Evolutionary conservation across 2,329 filamentous ascomycete genomes (phyloP).

Genomic region (Laburnicola sp.): DNA sequence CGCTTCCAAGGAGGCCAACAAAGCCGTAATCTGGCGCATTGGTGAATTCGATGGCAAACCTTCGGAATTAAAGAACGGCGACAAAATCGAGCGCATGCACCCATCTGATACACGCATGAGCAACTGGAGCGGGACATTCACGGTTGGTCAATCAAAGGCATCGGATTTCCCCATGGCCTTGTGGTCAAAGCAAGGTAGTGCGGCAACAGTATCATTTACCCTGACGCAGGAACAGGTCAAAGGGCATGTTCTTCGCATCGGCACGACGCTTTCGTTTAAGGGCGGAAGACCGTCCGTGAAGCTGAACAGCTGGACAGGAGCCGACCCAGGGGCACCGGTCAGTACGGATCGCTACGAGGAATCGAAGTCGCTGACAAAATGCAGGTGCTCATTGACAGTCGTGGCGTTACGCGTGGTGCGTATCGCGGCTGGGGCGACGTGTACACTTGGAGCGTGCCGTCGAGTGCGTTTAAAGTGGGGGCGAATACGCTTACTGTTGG

Average conservation of each 20-base stretch:
- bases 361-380: not conserved
- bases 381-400: constrained; percentile 26
- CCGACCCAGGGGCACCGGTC: constrained; percentile 27
- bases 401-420: constrained; percentile 26
- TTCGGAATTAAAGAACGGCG: constrained; percentile 29
- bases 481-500: constrained; percentile 24
- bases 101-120: constrained; percentile 25
- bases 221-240: constrained; percentile 25
- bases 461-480: constrained; percentile 24
- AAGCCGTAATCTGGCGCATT: constrained; percentile 24
- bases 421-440: constrained; percentile 30
- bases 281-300: constrained; percentile 25
- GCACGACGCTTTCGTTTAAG: constrained; percentile 29
- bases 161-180: constrained; percentile 28
- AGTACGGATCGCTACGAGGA: not conserved
- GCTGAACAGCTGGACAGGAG: constrained; percentile 27
- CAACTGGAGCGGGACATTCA: constrained; percentile 21
- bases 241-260: constrained; percentile 24
- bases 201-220: constrained; percentile 22
- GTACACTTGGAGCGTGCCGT: constrained; percentile 27
- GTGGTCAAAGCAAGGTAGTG: constrained; percentile 23
- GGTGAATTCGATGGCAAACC: constrained; percentile 29
- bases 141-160: constrained; percentile 19
- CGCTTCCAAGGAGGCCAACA: constrained; percentile 20
- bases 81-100: constrained; percentile 31